Evolutionary conservation across 345 rosid genomes (phyloP).

Genomic region (Turnera subulata): DNA sequence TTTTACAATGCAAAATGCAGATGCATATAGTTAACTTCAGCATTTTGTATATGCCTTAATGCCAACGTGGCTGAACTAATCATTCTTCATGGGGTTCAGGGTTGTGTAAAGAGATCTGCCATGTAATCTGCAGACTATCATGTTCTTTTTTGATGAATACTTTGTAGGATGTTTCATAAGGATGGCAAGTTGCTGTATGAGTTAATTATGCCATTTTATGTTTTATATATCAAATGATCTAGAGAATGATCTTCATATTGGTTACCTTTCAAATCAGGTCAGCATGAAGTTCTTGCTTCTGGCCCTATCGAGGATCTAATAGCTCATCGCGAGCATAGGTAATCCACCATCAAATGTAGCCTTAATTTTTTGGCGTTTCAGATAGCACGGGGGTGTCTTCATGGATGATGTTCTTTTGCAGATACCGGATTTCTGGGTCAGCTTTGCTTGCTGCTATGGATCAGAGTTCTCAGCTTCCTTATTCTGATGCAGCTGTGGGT

Average conservation of each 20-base stretch:
- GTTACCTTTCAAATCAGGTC: constrained; percentile 44
- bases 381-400: constrained; percentile 15
- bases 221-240: no score
- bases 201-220: not conserved
- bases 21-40: not conserved
- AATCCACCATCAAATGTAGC: constrained; percentile 15
- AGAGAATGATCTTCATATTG: no score
- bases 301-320: constrained; percentile 98
- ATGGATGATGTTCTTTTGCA: constrained; percentile 30
- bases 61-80: no score
- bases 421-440: constrained; percentile 98
- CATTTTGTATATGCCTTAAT: not conserved
- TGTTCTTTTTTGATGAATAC: no score
- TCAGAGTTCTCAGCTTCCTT: constrained; percentile 87
- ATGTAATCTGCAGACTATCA: not conserved
- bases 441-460: constrained; percentile 96
- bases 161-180: no score
- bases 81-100: not conserved
- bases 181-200: not conserved
- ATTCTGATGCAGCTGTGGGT: constrained; percentile 55
- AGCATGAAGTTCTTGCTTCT: constrained; percentile 98
- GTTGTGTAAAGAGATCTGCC: not conserved
- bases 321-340: constrained; percentile 99
- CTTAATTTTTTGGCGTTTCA: constrained; percentile 4
- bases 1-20: not conserved